Percentiles rank a stretch among this genome's conserved stretches.
Conservation (phyloP, 2,329 filamentous ascomycete genomes). For the Fulvia fulva region DNA sequence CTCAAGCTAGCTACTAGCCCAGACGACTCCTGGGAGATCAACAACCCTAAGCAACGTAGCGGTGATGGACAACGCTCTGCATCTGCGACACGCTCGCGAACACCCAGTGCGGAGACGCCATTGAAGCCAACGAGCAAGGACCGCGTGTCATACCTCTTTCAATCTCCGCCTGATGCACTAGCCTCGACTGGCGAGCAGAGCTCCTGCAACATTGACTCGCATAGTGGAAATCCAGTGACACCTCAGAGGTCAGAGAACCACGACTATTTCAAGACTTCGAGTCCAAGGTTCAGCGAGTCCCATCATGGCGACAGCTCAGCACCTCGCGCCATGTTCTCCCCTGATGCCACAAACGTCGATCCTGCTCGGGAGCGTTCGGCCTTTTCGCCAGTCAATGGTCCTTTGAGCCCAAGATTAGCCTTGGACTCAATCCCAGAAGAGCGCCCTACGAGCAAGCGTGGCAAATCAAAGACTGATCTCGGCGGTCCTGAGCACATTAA, state of each 20-base stretch:
- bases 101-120: conserved; percentile 30
- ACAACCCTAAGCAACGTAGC: conserved; percentile 19
- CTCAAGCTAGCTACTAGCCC: conserved; percentile 25
- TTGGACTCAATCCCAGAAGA: conserved; percentile 47
- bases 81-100: conserved; percentile 16
- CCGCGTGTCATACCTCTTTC: conserved; percentile 45
- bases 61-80: conserved; percentile 8
- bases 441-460: conserved; percentile 35
- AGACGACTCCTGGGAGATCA: conserved; percentile 16
- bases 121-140: conserved; percentile 44
- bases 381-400: conserved; percentile 19
- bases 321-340: not conserved
- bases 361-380: conserved; percentile 8
- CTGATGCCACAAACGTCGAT: conserved; percentile 1
- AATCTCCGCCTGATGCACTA: conserved; percentile 36
- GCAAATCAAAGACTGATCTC: conserved; percentile 40
- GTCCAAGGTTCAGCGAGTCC: conserved; percentile 4
- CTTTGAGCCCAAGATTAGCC: conserved; percentile 26
- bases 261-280: conserved; percentile 10
- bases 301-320: not conserved
- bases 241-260: conserved; percentile 8
- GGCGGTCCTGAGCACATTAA: conserved; percentile 44
- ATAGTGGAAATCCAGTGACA: not conserved
- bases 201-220: not conserved
- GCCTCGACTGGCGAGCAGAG: not conserved